phyloP scores from a whole-genome alignment of 805 yeast species.

The Yamadazyma endophytica region DNA sequence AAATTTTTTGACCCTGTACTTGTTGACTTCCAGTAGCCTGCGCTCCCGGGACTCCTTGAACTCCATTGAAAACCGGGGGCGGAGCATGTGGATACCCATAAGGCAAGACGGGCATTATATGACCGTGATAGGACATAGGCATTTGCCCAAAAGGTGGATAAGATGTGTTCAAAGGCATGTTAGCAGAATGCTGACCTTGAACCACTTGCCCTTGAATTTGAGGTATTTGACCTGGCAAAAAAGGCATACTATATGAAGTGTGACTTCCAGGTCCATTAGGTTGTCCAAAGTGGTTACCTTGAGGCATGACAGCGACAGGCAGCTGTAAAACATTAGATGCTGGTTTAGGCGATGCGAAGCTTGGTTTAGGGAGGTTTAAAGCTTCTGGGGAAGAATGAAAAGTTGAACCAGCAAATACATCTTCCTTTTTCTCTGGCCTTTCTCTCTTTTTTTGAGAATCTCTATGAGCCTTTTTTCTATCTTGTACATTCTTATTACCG shows the following conservation, averaged over 20 bases:
- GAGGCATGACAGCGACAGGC: no score
- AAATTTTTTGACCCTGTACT: constrained; percentile 31
- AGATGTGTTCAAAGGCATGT: constrained; percentile 1
- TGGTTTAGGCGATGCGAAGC: constrained; percentile 35
- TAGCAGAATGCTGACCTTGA: constrained; percentile 5
- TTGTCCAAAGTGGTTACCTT: no score
- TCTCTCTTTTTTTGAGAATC: constrained; percentile 3
- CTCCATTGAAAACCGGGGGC: no score
- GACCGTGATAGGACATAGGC: constrained; percentile 2
- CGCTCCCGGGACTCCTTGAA: no score
- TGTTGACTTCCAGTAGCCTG: no score
- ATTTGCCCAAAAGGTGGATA: background rate
- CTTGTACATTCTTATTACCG: constrained; percentile 13
- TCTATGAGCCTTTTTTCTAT: constrained; percentile 3
- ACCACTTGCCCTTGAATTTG: no score
- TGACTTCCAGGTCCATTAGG: no score
- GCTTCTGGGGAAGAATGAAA: constrained; percentile 57
- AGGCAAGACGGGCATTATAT: background rate
- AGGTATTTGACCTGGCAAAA: background rate
- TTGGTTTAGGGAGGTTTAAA: constrained; percentile 51
- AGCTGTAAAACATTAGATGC: no score
- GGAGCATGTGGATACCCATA: constrained; percentile 6
- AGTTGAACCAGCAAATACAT: constrained; percentile 53
- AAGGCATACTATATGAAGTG: no score
- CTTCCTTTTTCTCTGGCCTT: constrained; percentile 15